Evolutionary conservation across 805 yeast species (phyloP).

Genomic region (Ogataea nonfermentans): DNA sequence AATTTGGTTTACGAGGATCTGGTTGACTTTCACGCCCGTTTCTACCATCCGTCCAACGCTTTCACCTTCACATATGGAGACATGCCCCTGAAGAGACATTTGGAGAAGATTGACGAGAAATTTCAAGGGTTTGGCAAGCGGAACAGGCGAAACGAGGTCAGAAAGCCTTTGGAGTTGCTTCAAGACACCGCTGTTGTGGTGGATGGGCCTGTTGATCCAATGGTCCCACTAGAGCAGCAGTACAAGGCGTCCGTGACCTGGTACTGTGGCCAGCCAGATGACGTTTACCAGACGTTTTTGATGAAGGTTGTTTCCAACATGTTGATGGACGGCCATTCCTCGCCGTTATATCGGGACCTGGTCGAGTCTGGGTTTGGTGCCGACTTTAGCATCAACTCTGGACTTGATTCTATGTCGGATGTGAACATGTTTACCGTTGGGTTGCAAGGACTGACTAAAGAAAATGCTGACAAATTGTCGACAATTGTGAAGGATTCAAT

Average conservation of each 20-base stretch:
- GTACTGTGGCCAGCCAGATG: conserved; percentile 74
- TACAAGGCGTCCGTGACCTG: conserved; percentile 82
- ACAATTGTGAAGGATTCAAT: conserved; percentile 47
- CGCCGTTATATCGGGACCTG: conserved; percentile 82
- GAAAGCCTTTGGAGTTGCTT: conserved; percentile 46
- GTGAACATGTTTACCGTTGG: conserved; percentile 81
- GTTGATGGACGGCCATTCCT: conserved; percentile 86
- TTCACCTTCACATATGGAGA: conserved; percentile 86
- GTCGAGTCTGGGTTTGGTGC: conserved; percentile 83
- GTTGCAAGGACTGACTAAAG: conserved; percentile 64
- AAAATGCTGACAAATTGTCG: conserved; percentile 48
- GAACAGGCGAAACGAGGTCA: conserved; percentile 29
- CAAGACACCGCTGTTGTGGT: conserved; percentile 37
- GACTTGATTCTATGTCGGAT: conserved; percentile 79
- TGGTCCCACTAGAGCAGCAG: conserved; percentile 65
- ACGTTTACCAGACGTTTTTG: conserved; percentile 67
- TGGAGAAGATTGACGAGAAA: conserved; percentile 52
- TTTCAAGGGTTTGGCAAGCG: conserved; percentile 56
- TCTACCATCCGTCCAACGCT: conserved; percentile 91
- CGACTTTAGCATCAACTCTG: conserved; percentile 85
- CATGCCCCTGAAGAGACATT: conserved; percentile 59
- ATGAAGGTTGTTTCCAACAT: conserved; percentile 69
- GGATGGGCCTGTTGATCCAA: conserved; percentile 81
- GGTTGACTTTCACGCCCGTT: conserved; percentile 65
- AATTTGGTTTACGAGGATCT: conserved; percentile 71